Conservation (phyloP, 495 filamentous ascomycete species). For the Aspergillus cavernicola region DNA sequence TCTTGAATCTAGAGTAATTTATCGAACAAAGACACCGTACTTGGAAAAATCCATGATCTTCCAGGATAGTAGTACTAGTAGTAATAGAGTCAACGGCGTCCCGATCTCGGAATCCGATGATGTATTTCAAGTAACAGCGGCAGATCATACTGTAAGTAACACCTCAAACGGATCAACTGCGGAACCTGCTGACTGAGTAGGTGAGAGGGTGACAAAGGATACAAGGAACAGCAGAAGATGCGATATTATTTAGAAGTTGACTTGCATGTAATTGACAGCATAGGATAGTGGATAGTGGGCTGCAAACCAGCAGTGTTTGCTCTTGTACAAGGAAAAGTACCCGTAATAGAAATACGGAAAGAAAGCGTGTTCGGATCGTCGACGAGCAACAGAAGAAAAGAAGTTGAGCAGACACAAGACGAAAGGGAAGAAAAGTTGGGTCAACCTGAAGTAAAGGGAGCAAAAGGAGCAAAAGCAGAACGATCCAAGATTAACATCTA, state of each 20-base stretch:
- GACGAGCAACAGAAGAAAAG: slow-evolving; percentile 6
- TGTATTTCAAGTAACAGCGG: not conserved
- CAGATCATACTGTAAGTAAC: slow-evolving; percentile 3
- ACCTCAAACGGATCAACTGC: not conserved
- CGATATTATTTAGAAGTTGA: not conserved
- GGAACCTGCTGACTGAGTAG: not conserved
- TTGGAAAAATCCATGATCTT: not conserved
- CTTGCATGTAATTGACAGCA: not conserved
- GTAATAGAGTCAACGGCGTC: not conserved
- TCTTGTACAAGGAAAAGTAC: not conserved
- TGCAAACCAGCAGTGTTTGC: slow-evolving; percentile 5
- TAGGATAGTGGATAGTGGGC: not conserved
- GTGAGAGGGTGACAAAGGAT: not conserved
- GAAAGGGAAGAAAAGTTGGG: slow-evolving; percentile 1
- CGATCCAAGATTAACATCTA: not conserved
- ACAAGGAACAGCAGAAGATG: not conserved
- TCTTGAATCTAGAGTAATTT: no score
- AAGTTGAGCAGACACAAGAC: slow-evolving; percentile 2
- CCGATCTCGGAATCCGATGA: slow-evolving; percentile 7
- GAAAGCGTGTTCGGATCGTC: slow-evolving; percentile 10
- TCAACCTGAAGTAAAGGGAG: not conserved
- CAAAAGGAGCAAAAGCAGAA: not conserved
- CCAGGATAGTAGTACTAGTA: no score
- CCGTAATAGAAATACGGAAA: slow-evolving; percentile 10
- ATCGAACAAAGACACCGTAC: no score